phyloP scores from a whole-genome alignment of 2,329 filamentous ascomycete species.

The Microdochium trichocladiopsis region DNA sequence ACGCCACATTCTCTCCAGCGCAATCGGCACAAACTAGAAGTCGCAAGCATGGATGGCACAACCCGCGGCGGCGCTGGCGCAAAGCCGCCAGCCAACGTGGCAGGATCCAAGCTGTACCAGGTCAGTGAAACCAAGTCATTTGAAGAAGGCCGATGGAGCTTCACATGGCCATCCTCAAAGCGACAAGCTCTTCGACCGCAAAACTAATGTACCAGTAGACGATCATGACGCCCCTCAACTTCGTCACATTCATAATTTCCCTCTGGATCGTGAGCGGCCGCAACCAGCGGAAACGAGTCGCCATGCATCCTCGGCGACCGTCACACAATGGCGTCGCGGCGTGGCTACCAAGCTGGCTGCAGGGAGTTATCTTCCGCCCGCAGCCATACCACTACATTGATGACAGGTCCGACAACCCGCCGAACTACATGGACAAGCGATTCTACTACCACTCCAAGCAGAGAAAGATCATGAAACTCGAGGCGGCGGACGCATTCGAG shows the following conservation, averaged over 20 bases:
- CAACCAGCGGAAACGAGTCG: conserved; percentile 42
- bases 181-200: not conserved
- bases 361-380: conserved; percentile 30
- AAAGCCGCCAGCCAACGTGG: no score
- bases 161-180: no score
- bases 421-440: conserved; percentile 15
- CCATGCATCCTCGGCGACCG: conserved; percentile 23
- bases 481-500: conserved; percentile 57
- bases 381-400: conserved; percentile 27
- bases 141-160: no score
- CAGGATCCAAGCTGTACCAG: no score
- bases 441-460: conserved; percentile 50
- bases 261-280: conserved; percentile 55
- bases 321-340: conserved; percentile 13
- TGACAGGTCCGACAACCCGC: conserved; percentile 4
- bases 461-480: conserved; percentile 53
- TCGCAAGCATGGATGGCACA: no score
- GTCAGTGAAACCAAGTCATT: no score
- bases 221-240: conserved; percentile 55
- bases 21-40: no score
- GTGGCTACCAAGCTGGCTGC: conserved; percentile 30
- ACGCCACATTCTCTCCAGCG: no score
- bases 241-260: conserved; percentile 59
- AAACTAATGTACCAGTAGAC: no score
- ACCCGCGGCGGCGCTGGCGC: no score